Evolutionary conservation across 2,329 filamentous ascomycete genomes (phyloP).

Genomic region (Microdochium trichocladiopsis): DNA sequence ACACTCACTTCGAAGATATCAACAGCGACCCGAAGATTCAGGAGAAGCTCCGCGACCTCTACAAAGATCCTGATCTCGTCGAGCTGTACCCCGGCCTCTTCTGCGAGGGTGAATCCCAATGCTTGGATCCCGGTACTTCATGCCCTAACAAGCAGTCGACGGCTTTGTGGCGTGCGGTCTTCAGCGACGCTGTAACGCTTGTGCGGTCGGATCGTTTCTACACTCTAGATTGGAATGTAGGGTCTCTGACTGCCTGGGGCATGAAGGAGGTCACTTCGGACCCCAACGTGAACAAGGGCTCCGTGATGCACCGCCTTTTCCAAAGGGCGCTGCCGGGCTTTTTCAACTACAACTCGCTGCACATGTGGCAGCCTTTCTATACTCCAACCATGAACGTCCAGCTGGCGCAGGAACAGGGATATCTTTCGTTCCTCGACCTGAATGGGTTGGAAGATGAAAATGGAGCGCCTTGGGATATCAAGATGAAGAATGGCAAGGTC

Average conservation of each 20-base stretch:
- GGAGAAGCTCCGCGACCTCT: constrained; percentile 48
- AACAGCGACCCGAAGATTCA: constrained; percentile 50
- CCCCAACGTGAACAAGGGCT: constrained; percentile 29
- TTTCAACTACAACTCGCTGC: constrained; percentile 33
- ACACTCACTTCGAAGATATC: constrained; percentile 51
- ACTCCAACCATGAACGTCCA: constrained; percentile 30
- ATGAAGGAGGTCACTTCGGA: constrained; percentile 31
- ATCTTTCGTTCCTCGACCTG: constrained; percentile 21
- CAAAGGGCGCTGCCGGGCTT: constrained; percentile 35
- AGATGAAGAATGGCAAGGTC: background rate
- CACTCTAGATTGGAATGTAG: constrained; percentile 22
- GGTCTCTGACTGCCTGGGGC: constrained; percentile 34
- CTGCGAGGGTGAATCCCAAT: constrained; percentile 45
- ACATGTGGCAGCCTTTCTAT: constrained; percentile 38
- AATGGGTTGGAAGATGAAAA: background rate
- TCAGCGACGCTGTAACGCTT: constrained; percentile 53
- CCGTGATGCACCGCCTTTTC: constrained; percentile 37
- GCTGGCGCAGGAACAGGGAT: constrained; percentile 30
- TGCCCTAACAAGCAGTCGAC: constrained; percentile 38
- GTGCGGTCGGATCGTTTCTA: constrained; percentile 53
- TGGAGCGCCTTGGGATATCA: background rate
- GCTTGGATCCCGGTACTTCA: constrained; percentile 15
- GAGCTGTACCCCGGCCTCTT: constrained; percentile 65
- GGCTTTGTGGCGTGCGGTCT: constrained; percentile 46
- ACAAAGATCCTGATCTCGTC: constrained; percentile 57